Evolutionary conservation across 2,329 filamentous ascomycete species (phyloP), one percentile per base, ranked within the genome.

Genomic region (Graphiopsis chlorocephala): DNA sequence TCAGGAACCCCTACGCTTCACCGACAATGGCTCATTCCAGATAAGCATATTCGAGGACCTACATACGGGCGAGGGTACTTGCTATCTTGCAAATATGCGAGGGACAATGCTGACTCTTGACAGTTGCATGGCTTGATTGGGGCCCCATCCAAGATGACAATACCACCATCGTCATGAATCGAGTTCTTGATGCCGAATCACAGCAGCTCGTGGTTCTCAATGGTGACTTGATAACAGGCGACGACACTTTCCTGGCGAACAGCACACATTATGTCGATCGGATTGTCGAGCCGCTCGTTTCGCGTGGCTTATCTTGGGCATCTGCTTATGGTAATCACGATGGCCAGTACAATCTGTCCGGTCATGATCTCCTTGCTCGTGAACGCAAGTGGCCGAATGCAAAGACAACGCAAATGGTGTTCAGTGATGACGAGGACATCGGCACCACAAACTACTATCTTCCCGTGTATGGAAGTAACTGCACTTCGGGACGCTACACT

Each of bases 281-380:
- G 68, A 82, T 89, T 11, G 85, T 89, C 1, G 76, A 71, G 1
- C 88, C 87, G 0, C 76, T 92, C 0, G 78, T 89, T 0, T 68
- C 83, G 3, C 81, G 83, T 17, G 78, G 79, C 8, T 72, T 89
- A 0, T 80, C 81, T 0, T 92, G 88, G 85, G 88, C 88, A 1
- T 87, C 86, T 0, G 88, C 88, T 0, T 91, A 91, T 67, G 89
- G 89, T 0, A 91, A 91, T 64, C 89, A 92, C 69, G 89, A 92
- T 68, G 82, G 83, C 55, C 77, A 85, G 38, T 84, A 79, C 71
- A 88, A 89, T 67, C 75, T 89, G 10, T 84, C 83, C 0, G 81
- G 82, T 1, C 67, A 73, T 38, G 76, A 74, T 12, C 76, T 83
- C 5, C 78, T 81, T 38, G 70, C 66, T 0, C 72, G 76, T 7